Percentiles rank a stretch among this genome's conserved stretches.
phyloP scores from a whole-genome alignment of 352 stramenopile genomes.

The Halophytophthora polymorphica region DNA sequence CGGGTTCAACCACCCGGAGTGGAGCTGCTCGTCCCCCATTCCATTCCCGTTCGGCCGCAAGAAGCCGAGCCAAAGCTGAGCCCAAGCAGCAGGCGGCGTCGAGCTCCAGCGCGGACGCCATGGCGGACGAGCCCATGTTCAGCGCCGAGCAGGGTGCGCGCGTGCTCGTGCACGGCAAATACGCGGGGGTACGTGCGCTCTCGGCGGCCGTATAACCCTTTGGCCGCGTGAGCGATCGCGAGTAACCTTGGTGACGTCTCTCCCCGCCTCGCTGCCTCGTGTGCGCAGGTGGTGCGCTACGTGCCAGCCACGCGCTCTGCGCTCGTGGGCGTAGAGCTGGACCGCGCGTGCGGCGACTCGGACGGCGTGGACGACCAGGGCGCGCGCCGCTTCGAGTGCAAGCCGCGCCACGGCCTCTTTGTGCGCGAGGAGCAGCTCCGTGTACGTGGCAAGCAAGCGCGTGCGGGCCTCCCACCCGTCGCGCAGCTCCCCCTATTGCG shows the following conservation, averaged over 20 bases:
- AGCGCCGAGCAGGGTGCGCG: slow-evolving; percentile 28
- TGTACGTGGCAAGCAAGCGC: slow-evolving; percentile 35
- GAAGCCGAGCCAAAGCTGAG: no score
- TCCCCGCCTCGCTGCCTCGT: slow-evolving; percentile 9
- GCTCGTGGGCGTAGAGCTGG: slow-evolving; percentile 84
- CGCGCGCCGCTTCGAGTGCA: slow-evolving; percentile 79
- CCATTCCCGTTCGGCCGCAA: no score
- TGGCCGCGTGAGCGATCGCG: neutral
- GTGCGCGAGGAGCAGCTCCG: slow-evolving; percentile 75
- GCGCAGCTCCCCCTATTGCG: no score
- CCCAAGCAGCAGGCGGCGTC: slow-evolving; percentile 51
- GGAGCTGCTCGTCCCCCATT: neutral
- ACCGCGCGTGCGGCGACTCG: slow-evolving; percentile 67
- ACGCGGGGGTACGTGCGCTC: slow-evolving; percentile 55
- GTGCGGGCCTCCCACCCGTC: no score
- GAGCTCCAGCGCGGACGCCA: slow-evolving; percentile 80
- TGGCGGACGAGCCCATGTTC: slow-evolving; percentile 11
- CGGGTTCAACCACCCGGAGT: neutral
- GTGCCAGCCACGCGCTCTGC: slow-evolving; percentile 46
- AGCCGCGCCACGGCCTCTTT: slow-evolving; percentile 79
- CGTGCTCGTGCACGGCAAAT: slow-evolving; percentile 79
- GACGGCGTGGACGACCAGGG: slow-evolving; percentile 70
- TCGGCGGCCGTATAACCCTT: neutral
- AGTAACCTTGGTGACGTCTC: neutral
- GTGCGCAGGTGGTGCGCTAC: slow-evolving; percentile 60